Base-by-base conservation (phyloP, 108 stramenopile species). In the Pseudonitzschia multiseries region DNA sequence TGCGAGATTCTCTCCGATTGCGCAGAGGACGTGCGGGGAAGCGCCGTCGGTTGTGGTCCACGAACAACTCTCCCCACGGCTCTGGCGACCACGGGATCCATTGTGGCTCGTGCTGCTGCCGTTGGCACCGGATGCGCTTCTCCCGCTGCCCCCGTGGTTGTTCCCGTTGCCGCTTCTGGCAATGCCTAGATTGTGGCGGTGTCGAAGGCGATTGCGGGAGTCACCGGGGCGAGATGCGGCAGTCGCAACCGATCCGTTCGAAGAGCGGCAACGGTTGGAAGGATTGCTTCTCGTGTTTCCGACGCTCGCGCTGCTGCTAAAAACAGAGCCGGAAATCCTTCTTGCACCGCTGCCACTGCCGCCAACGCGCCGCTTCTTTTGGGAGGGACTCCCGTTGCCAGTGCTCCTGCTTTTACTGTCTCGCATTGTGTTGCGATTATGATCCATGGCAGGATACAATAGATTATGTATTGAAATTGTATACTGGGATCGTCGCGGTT, bases 1-100 rank as follows among this genome's bases (percentile, higher is more conserved):
- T 0, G 95, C 95, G 24, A 96, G 75, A 71, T 96, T 96, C 70
- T 96, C 95, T 43, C 84, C 85, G 40, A 96, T 80, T 42, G 95
- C 88, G 43, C 84, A 84, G 13, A 93, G 82, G 26, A 92, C 75
- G 65, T 96, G 93, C 61, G 61, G 13, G 6, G 33, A 62, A 15
- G 36, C 33, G 12, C 14, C 15, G 4, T 40, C 28, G 27, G 15
- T 24, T 40, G 33, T 62, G 20, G 12, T 62, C 18, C n/a, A 62
- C 29, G 61, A 59, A 59, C 6, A 6, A 27, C 17, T 59, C 26
- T 18, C 20, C 33, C 36, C 20, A 62, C 15, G 32, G 40, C 40
- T 62, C 26, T n/a, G 17, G 20, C 61, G 61, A 40, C 61, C 18
- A 10, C 46, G 46, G 12, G 2, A 14, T 18, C 46, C 46, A 10